Conservation (phyloP, 192 early-diverging fungal genomes). For the Phlyctochytrium planicorne region DNA sequence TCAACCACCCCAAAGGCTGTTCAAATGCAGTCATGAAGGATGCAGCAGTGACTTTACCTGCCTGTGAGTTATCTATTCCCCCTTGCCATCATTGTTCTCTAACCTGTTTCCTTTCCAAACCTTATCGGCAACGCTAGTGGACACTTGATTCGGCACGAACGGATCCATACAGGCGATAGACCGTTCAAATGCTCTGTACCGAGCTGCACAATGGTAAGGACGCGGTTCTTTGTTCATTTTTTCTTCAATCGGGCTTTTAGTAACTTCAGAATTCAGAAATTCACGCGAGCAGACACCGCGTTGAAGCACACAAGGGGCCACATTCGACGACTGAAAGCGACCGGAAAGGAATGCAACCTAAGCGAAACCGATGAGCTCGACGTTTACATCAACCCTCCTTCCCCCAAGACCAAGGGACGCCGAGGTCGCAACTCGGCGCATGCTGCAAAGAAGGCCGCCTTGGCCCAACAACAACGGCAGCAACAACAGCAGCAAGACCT, state of each 20-base stretch:
- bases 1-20: background rate
- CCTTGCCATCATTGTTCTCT: no score
- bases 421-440: no score
- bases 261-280: slow-evolving; percentile 7
- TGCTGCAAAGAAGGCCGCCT: no score
- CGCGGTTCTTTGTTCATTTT: background rate
- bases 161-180: slow-evolving; percentile 19
- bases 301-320: slow-evolving; percentile 19
- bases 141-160: slow-evolving; percentile 8
- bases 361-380: slow-evolving; percentile 5
- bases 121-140: no score
- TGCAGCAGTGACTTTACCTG: slow-evolving; percentile 5
- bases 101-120: no score
- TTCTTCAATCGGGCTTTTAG: background rate
- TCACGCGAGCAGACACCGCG: slow-evolving; percentile 16
- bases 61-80: no score
- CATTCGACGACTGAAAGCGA: slow-evolving; percentile 13
- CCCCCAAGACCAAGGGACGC: no score
- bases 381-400: slow-evolving; percentile 1
- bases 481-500: no score
- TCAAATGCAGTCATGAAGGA: slow-evolving; percentile 1
- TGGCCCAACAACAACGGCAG: no score
- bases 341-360: slow-evolving; percentile 1
- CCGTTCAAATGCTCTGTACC: slow-evolving; percentile 19
- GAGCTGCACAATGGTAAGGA: slow-evolving; percentile 13